phyloP scores from a whole-genome alignment of 164 flowering plant genomes.

The Macadamia integrifolia region DNA sequence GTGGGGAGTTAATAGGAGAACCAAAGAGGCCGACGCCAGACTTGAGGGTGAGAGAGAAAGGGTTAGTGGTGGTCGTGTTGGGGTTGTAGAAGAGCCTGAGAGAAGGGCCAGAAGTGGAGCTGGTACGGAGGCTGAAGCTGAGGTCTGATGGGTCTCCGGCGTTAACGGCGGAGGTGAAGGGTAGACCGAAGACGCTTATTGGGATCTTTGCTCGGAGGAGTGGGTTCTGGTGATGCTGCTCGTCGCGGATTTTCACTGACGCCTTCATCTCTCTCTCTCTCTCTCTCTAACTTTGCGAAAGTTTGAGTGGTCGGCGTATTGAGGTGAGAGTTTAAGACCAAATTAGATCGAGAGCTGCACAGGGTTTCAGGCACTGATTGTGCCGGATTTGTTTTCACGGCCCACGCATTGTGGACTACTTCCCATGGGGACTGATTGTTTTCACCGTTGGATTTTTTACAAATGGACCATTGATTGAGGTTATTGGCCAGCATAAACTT shows the following conservation, averaged over 20 bases:
- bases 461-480: too few species aligned
- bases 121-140: slow-evolving; percentile 52
- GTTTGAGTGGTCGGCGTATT: too few species aligned
- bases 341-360: too few species aligned
- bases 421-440: too few species aligned
- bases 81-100: slow-evolving; percentile 53
- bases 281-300: too few species aligned
- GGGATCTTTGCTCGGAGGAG: slow-evolving; percentile 57
- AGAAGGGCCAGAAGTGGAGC: slow-evolving; percentile 48
- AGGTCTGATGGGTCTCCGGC: slow-evolving; percentile 46
- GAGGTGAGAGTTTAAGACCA: too few species aligned
- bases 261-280: slow-evolving; percentile 44
- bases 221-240: slow-evolving; percentile 28
- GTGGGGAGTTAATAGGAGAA: background rate
- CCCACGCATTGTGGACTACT: too few species aligned
- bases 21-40: background rate
- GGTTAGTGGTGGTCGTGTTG: slow-evolving; percentile 16
- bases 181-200: slow-evolving; percentile 39
- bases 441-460: too few species aligned
- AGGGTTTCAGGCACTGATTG: too few species aligned
- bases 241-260: slow-evolving; percentile 52
- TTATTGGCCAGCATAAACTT: too few species aligned
- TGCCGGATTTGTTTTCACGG: too few species aligned
- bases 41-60: slow-evolving; percentile 12
- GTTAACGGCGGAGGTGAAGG: slow-evolving; percentile 46